Percentiles rank a stretch among this genome's conserved stretches.
Conservation (phyloP, 164 flowering plant genomes). For the Malania oleifera region DNA sequence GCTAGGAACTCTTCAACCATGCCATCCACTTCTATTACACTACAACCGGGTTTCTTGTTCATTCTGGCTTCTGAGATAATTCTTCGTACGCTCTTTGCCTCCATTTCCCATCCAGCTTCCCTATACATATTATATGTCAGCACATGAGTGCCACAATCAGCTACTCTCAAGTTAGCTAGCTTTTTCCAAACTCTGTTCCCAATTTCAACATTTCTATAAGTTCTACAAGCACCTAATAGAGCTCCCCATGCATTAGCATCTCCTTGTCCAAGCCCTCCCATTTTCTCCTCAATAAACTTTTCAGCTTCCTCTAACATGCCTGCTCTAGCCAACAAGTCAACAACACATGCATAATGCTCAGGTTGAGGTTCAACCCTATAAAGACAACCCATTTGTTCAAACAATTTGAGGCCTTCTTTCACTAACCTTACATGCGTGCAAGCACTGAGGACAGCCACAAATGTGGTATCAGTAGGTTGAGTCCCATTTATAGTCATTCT, state of each 20-base stretch:
- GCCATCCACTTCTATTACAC: conserved; percentile 57
- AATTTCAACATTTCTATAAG: conserved; percentile 43
- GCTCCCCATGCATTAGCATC: conserved; percentile 76
- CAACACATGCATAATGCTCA: conserved; percentile 57
- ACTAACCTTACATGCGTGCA: conserved; percentile 63
- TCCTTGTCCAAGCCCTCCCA: conserved; percentile 36
- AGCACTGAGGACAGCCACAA: conserved; percentile 48
- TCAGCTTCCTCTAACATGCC: conserved; percentile 62
- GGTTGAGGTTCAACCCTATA: conserved; percentile 40
- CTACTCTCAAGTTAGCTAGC: conserved; percentile 29
- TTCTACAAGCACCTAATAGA: conserved; percentile 52
- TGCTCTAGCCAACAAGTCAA: conserved; percentile 60
- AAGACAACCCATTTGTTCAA: conserved; percentile 36
- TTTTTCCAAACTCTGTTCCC: conserved; percentile 48
- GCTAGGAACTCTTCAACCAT: conserved; percentile 48
- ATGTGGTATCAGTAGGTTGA: conserved; percentile 55
- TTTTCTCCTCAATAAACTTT: conserved; percentile 41
- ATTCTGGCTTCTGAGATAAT: conserved; percentile 33
- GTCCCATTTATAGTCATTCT: conserved; percentile 37
- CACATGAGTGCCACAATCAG: conserved; percentile 46
- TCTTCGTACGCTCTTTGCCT: conserved; percentile 42
- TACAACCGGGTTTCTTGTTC: conserved; percentile 61
- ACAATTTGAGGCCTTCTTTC: conserved; percentile 38
- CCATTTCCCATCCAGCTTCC: conserved; percentile 55
- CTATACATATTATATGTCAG: conserved; percentile 47